Base-by-base conservation (phyloP, 2,329 filamentous ascomycete genomes). In the Metarhizium brunneum region DNA sequence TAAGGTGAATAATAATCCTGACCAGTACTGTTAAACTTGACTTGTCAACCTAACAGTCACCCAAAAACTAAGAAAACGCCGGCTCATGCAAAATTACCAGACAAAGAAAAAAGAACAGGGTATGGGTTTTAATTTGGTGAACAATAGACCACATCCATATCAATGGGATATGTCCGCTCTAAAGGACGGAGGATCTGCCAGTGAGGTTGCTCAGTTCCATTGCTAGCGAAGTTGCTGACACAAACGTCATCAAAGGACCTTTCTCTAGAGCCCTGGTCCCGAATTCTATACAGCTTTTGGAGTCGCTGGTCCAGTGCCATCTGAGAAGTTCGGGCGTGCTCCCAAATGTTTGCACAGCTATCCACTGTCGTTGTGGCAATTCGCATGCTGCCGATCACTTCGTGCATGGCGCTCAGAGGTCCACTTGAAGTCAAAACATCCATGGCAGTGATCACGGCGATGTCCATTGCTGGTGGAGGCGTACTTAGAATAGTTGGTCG, bases 391-490 rank as follows among this genome's bases (percentile, higher is more conserved):
- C 79, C 74, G 42, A 87, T 74, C 30, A 81, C 72, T 11, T 73
- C 71, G 1, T 76, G 66, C 11, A 88, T 65, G 13, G 77, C 73
- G 0, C 74, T 68, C 6, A 85, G 66, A 1, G 74, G 64, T 1
- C 85, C 82, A 5, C 78, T 81, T 0, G 85, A 80, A 13, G 82
- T 82, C 55, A 88, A 73, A 1, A 88, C 80, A 61, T 90, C 87
- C 38, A 86, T 74, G 0, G 86, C 85, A 50, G 83, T 78, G 38
- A 84, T 72, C 29, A 86, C 77, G 6, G 80, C 78, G 59, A 81
- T 82, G n/a, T 81, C 82, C 18, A 82, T 73, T 58, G 85, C 83
- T 0, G 85, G 84, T n/a, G 77, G 80, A 0, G 81, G 78, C 45
- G 80, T 76, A 52, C 62, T 68, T 52, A 69, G 53, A 5, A 66